phyloP scores from a whole-genome alignment of 2,329 filamentous ascomycete genomes.

The Pseudogymnoascus sp. region DNA sequence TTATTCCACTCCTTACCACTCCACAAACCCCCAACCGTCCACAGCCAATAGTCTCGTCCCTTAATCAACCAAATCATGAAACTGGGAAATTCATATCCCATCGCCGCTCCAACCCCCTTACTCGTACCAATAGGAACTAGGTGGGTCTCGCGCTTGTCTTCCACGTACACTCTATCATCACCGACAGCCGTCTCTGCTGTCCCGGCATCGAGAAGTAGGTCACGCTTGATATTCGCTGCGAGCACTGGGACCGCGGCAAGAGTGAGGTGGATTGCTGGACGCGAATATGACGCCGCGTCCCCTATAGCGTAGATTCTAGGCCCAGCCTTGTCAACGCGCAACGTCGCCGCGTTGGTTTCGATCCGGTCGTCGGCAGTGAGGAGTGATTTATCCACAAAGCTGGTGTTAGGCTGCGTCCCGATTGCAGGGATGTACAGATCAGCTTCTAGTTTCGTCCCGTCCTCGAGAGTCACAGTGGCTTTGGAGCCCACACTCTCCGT shows the following conservation, averaged over 20 bases:
- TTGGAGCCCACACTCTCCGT: slow-evolving; percentile 23
- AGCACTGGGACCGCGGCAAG: slow-evolving; percentile 36
- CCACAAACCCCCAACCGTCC: slow-evolving; percentile 41
- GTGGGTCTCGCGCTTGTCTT: slow-evolving; percentile 39
- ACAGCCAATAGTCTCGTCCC: slow-evolving; percentile 45
- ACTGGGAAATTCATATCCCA: slow-evolving; percentile 38
- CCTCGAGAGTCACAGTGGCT: slow-evolving; percentile 32
- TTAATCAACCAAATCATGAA: slow-evolving; percentile 43
- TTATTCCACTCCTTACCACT: slow-evolving; percentile 45
- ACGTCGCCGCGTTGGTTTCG: slow-evolving; percentile 30
- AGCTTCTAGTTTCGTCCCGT: slow-evolving; percentile 33
- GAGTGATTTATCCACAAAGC: slow-evolving; percentile 30
- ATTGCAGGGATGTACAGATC: slow-evolving; percentile 43
- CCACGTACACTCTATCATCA: slow-evolving; percentile 32
- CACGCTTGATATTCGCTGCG: slow-evolving; percentile 41
- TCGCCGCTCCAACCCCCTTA: slow-evolving; percentile 38
- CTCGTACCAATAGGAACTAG: slow-evolving; percentile 40
- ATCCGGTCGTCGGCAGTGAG: slow-evolving; percentile 33
- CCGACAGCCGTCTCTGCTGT: slow-evolving; percentile 15
- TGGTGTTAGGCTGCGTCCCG: slow-evolving; percentile 36
- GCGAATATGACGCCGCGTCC: slow-evolving; percentile 35
- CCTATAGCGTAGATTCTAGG: slow-evolving; percentile 40
- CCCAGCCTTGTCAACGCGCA: slow-evolving; percentile 33
- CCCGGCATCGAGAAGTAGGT: slow-evolving; percentile 35
- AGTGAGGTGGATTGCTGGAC: slow-evolving; percentile 37